These are phyloP conservation scores for Crithidia thermophila DNA, from an alignment of 208 protist genomes.

Conservation along the genomic window DNA sequence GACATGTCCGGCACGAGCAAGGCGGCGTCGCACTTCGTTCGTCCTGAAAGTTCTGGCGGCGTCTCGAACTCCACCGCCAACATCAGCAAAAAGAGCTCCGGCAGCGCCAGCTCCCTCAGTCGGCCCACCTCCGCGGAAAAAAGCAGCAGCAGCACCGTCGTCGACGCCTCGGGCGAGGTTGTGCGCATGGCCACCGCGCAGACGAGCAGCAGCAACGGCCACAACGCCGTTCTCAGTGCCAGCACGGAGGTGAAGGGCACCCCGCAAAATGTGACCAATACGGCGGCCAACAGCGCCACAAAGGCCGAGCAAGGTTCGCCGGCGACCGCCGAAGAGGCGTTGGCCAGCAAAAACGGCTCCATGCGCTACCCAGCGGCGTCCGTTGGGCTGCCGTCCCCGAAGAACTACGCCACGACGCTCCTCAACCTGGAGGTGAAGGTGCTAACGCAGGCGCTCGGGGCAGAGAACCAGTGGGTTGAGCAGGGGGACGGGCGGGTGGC, in stretches of 20 bases:
- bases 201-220: too few species aligned
- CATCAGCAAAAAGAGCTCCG: too few species aligned
- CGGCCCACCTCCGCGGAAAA: too few species aligned
- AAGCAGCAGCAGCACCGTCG: too few species aligned
- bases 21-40: too few species aligned
- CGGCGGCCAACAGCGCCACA: background rate
- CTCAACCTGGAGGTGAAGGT: constrained; percentile 80
- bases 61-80: too few species aligned
- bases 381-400: constrained; percentile 6
- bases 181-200: too few species aligned
- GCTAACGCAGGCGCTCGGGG: constrained; percentile 68
- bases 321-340: background rate
- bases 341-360: background rate
- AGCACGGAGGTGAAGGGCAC: background rate
- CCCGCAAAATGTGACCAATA: background rate
- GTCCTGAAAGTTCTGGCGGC: too few species aligned
- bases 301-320: background rate
- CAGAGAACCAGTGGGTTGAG: constrained; percentile 75
- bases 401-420: constrained; percentile 28
- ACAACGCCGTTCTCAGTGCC: too few species aligned
- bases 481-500: constrained; percentile 61
- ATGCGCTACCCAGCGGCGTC: constrained; percentile 13
- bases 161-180: too few species aligned
- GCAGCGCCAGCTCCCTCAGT: too few species aligned
- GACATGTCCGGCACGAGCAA: too few species aligned